Evolutionary conservation across 2,329 filamentous ascomycete genomes (phyloP).

Genomic region (Sporothrix brunneoviolacea): DNA sequence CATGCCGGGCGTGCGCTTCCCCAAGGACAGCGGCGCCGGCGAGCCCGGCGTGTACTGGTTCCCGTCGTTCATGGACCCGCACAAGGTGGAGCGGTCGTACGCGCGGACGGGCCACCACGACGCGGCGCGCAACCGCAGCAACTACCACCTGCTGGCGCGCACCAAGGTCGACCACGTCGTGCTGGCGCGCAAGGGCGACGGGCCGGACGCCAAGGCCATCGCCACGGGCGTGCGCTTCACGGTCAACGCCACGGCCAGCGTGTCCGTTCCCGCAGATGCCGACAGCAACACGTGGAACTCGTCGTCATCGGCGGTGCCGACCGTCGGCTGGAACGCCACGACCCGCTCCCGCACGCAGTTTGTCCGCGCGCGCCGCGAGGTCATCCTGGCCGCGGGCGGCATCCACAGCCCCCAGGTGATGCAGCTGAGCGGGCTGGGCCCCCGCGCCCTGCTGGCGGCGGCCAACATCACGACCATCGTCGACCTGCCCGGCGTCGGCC

Average conservation of each 20-base stretch:
- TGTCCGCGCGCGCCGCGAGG: slow-evolving; percentile 31
- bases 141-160: slow-evolving; percentile 27
- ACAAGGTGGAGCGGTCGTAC: slow-evolving; percentile 30
- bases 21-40: slow-evolving; percentile 33
- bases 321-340: background rate
- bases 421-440: slow-evolving; percentile 33
- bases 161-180: slow-evolving; percentile 26
- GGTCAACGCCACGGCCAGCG: slow-evolving; percentile 2
- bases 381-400: slow-evolving; percentile 38
- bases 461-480: slow-evolving; percentile 35
- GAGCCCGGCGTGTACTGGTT: slow-evolving; percentile 33
- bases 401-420: slow-evolving; percentile 33
- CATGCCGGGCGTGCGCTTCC: slow-evolving; percentile 34
- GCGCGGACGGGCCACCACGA: slow-evolving; percentile 32
- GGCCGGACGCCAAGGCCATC: slow-evolving; percentile 7
- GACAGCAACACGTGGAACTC: no score
- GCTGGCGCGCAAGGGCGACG: slow-evolving; percentile 17
- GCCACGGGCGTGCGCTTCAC: slow-evolving; percentile 28
- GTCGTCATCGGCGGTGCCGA: background rate
- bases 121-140: slow-evolving; percentile 22
- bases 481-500: slow-evolving; percentile 40
- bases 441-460: slow-evolving; percentile 34
- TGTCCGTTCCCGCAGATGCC: no score
- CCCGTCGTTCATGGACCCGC: slow-evolving; percentile 35
- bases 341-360: slow-evolving; percentile 1